Conservation (phyloP, 1,284 basidiomycete genomes). For the Erythrobasidium hasegawianum region DNA sequence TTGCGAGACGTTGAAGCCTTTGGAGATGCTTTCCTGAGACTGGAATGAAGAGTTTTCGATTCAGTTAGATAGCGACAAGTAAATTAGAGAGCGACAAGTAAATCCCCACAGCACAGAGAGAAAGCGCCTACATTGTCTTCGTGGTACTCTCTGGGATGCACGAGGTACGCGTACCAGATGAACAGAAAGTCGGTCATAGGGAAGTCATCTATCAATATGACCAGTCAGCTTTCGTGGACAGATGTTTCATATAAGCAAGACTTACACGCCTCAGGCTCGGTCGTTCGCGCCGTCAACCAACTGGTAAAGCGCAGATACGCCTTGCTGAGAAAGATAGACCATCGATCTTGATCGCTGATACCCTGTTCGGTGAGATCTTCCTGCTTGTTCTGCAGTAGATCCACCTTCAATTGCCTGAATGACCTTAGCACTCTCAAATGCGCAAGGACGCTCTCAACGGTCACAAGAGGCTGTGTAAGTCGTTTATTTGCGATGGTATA, state of each 20-base stretch:
- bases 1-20: conserved; percentile 16
- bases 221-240: no score
- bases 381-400: conserved; percentile 9
- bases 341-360: conserved; percentile 19
- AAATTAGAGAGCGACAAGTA: no score
- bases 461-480: conserved; percentile 14
- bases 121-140: conserved; percentile 23
- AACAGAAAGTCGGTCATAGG: conserved; percentile 26
- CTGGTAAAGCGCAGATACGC: conserved; percentile 19
- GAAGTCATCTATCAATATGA: conserved; percentile 11
- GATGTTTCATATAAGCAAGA: no score
- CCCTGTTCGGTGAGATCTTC: conserved; percentile 12
- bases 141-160: conserved; percentile 19
- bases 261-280: conserved; percentile 27
- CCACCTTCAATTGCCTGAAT: conserved; percentile 15
- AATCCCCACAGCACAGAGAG: no score
- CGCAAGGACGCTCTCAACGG: conserved; percentile 13
- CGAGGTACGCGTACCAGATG: conserved; percentile 30
- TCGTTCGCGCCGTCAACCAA: conserved; percentile 16
- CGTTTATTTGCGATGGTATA: conserved; percentile 19
- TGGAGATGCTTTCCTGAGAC: background rate
- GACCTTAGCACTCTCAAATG: conserved; percentile 16
- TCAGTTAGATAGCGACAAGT: no score
- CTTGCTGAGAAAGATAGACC: conserved; percentile 17
- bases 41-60: background rate